Conservation (phyloP, 2,329 filamentous ascomycete species). For the Fusarium sp. region DNA sequence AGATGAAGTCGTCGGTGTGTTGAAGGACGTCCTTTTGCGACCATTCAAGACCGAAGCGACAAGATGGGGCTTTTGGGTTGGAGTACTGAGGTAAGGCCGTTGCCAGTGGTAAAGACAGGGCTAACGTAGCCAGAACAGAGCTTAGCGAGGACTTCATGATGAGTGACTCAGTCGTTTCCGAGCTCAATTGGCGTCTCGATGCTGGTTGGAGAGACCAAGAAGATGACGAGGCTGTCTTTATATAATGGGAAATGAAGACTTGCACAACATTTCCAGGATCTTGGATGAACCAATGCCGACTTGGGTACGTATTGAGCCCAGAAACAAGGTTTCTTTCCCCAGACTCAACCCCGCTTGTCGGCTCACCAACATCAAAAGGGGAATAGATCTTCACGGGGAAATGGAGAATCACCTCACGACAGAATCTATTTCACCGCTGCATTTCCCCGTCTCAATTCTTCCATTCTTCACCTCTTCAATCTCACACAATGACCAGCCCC, state of each 20-base stretch:
- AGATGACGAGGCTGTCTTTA: background rate
- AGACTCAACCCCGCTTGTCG: conserved; percentile 14
- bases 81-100: background rate
- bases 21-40: conserved; percentile 43
- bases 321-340: conserved; percentile 10
- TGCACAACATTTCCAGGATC: background rate
- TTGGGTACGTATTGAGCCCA: background rate
- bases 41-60: conserved; percentile 45
- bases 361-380: background rate
- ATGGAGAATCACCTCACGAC: conserved; percentile 16
- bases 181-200: background rate
- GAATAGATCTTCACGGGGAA: conserved; percentile 29
- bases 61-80: conserved; percentile 38
- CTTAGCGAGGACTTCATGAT: conserved; percentile 18
- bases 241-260: conserved; percentile 2
- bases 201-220: too few species aligned
- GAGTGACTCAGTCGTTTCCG: background rate
- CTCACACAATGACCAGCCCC: conserved; percentile 22
- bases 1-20: conserved; percentile 45
- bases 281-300: background rate
- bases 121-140: background rate
- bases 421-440: conserved; percentile 28
- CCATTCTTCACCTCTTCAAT: background rate
- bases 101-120: background rate
- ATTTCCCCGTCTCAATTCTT: conserved; percentile 27